Percentiles rank a stretch among this genome's conserved stretches.
These are phyloP conservation scores for Calamus simplicifolius DNA, from an alignment of 176 grass and related monocot genomes.

Conservation along the genomic window DNA sequence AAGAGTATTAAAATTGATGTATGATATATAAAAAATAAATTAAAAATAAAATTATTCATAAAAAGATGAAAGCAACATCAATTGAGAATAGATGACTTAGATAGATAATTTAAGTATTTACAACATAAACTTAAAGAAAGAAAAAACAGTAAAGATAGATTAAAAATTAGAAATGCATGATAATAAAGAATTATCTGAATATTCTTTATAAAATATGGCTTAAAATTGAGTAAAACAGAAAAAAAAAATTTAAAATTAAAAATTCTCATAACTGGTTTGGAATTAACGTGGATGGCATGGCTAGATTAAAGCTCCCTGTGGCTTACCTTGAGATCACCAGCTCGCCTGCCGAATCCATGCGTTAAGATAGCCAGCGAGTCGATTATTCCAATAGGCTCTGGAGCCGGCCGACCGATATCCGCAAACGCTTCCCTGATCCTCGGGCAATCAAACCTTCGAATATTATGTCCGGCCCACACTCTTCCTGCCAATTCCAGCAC, in stretches of 20 bases:
- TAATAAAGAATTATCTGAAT: too few species aligned
- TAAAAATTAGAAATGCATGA: too few species aligned
- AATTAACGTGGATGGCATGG: background rate
- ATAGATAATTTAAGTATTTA: background rate
- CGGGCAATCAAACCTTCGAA: slow-evolving; percentile 52
- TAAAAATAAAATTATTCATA: background rate
- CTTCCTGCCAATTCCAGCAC: slow-evolving; percentile 23
- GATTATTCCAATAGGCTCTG: slow-evolving; percentile 57
- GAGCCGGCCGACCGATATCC: slow-evolving; percentile 28
- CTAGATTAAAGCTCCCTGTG: background rate
- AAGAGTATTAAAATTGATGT: background rate
- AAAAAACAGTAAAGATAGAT: too few species aligned
- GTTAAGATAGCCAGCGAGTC: slow-evolving; percentile 61
- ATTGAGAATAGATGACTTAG: background rate
- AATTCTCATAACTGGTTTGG: background rate
- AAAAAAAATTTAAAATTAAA: too few species aligned
- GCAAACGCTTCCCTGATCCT: slow-evolving; percentile 71
- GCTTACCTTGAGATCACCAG: slow-evolving; percentile 64
- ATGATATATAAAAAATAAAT: background rate
- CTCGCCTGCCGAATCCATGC: slow-evolving; percentile 45
- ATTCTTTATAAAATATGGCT: too few species aligned
- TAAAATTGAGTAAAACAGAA: too few species aligned
- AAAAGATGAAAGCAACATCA: background rate
- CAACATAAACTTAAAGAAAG: background rate
- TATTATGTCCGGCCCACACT: slow-evolving; percentile 88